phyloP scores from a whole-genome alignment of 768 basidiomycete species.

The Piloderma croceum region DNA sequence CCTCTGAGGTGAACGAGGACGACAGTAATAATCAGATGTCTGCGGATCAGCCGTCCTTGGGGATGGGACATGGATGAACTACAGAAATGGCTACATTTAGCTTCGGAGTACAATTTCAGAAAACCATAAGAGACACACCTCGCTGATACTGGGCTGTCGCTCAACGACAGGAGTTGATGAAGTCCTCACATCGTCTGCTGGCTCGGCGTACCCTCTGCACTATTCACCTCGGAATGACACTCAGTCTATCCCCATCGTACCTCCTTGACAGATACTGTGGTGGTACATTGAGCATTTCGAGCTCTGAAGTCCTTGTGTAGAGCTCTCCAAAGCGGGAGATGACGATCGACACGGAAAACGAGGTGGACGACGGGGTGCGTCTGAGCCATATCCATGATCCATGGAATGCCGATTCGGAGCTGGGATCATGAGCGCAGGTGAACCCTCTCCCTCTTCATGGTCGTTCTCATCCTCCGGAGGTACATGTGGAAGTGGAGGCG shows the following conservation, averaged over 20 bases:
- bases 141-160: no score
- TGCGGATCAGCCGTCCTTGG: no score
- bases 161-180: no score
- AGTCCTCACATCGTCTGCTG: no score
- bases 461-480: slow-evolving; percentile 24
- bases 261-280: slow-evolving; percentile 25
- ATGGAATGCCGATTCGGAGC: slow-evolving; percentile 22
- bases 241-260: slow-evolving; percentile 36
- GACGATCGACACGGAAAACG: slow-evolving; percentile 38
- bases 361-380: slow-evolving; percentile 7
- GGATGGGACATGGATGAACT: no score
- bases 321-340: slow-evolving; percentile 47
- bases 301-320: slow-evolving; percentile 50
- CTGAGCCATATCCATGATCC: slow-evolving; percentile 7
- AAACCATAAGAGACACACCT: no score
- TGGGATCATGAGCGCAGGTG: slow-evolving; percentile 35
- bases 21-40: no score
- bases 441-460: slow-evolving; percentile 23
- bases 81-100: no score
- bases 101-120: no score
- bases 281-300: slow-evolving; percentile 47
- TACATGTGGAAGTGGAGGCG: slow-evolving; percentile 31
- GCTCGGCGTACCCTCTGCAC: slow-evolving; percentile 25
- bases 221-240: slow-evolving; percentile 52
- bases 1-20: no score